Percentiles rank a stretch among this genome's conserved stretches.
phyloP scores from a whole-genome alignment of 192 early-diverging fungal species.

The Oehlia diaphana region DNA sequence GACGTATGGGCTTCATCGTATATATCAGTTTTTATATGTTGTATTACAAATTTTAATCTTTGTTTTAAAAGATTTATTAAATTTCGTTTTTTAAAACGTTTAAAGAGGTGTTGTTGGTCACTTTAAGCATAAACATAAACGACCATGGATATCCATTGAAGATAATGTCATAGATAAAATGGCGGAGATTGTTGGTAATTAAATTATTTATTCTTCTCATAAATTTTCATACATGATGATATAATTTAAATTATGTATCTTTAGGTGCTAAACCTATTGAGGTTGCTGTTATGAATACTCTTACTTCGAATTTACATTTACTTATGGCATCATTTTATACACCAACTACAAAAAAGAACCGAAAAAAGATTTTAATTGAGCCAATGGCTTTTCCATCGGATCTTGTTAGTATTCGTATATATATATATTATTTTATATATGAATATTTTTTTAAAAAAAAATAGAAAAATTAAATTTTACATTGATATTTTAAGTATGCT shows the following conservation, averaged over 20 bases:
- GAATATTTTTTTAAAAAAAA: slow-evolving; percentile 1
- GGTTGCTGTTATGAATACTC: slow-evolving; percentile 88
- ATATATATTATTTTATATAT: not conserved
- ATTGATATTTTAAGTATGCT: slow-evolving; percentile 62
- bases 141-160: slow-evolving; percentile 88
- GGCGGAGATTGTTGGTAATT: slow-evolving; percentile 77
- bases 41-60: not conserved
- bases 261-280: slow-evolving; percentile 74
- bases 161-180: slow-evolving; percentile 70
- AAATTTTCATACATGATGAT: not conserved
- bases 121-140: slow-evolving; percentile 76
- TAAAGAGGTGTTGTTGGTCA: slow-evolving; percentile 84
- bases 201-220: slow-evolving; percentile 10
- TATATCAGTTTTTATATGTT: slow-evolving; percentile 15
- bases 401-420: slow-evolving; percentile 47
- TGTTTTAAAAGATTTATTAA: not conserved
- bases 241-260: not conserved
- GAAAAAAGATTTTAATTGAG: slow-evolving; percentile 90
- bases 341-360: slow-evolving; percentile 55
- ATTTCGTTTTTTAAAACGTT: not conserved
- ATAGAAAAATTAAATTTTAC: slow-evolving; percentile 4
- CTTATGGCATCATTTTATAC: slow-evolving; percentile 91
- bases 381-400: slow-evolving; percentile 93
- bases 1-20: slow-evolving; percentile 81
- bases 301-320: slow-evolving; percentile 91